Percentiles rank a stretch among this genome's conserved stretches.
These are phyloP conservation scores for Puccinellia tenuiflora DNA, from an alignment of 176 grass and related monocot genomes.

Conservation along the genomic window DNA sequence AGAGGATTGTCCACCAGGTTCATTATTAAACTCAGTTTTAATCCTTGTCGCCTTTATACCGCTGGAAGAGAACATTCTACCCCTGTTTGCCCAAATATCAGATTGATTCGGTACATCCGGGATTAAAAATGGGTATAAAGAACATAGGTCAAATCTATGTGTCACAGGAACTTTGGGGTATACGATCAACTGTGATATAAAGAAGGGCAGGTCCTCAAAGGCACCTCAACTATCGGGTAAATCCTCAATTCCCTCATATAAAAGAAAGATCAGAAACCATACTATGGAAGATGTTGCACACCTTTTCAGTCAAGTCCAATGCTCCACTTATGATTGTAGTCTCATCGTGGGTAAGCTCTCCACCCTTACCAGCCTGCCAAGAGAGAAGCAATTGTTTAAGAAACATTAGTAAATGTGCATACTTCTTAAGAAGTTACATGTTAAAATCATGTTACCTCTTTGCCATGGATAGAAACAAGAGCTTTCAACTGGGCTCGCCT, in stretches of 20 bases:
- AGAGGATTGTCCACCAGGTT: neutral
- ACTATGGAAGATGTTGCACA: constrained; percentile 16
- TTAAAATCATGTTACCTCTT: constrained; percentile 64
- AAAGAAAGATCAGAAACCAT: neutral
- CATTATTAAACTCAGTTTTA: neutral
- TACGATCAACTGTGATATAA: neutral
- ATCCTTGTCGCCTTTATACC: neutral
- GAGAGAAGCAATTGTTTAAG: constrained; percentile 11
- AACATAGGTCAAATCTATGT: neutral
- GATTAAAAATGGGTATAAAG: neutral
- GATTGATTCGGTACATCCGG: neutral
- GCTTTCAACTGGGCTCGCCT: constrained; percentile 96
- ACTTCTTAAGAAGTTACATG: constrained; percentile 8
- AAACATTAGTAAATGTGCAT: neutral
- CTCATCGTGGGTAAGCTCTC: constrained; percentile 99
- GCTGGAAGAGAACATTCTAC: neutral
- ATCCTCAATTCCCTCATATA: neutral
- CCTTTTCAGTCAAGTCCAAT: constrained; percentile 98
- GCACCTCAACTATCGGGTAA: neutral
- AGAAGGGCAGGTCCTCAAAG: neutral
- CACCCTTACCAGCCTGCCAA: constrained; percentile 95
- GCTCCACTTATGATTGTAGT: constrained; percentile 99
- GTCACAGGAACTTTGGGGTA: neutral
- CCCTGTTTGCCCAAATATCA: neutral
- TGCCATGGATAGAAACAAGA: constrained; percentile 97